These are phyloP conservation scores for Berberis thunbergii DNA, from an alignment of 164 flowering plant species.

Conservation along the genomic window DNA sequence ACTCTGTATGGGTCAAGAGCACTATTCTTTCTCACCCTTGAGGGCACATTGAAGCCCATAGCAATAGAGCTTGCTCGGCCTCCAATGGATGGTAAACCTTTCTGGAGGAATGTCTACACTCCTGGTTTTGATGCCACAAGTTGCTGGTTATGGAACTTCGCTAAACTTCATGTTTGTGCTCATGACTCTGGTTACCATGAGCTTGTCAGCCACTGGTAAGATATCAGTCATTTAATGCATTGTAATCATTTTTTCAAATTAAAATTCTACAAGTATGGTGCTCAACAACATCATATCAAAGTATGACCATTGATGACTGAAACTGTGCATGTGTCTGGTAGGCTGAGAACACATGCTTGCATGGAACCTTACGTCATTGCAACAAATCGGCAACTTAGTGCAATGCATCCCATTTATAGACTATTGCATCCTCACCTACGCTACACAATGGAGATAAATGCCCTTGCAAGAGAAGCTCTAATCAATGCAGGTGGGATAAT, in stretches of 20 bases:
- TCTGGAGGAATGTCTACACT: conserved; percentile 43
- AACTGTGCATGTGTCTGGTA: conserved; percentile 11
- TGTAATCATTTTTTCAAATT: not conserved
- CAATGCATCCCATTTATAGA: conserved; percentile 67
- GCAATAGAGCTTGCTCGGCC: conserved; percentile 73
- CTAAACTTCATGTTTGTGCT: conserved; percentile 56
- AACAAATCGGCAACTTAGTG: conserved; percentile 57
- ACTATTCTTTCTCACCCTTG: conserved; percentile 40
- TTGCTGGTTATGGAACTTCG: conserved; percentile 60
- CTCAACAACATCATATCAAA: not conserved
- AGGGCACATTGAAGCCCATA: conserved; percentile 40
- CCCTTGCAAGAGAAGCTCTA: conserved; percentile 49
- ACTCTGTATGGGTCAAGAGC: conserved; percentile 67
- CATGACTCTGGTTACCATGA: conserved; percentile 67
- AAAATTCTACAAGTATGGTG: not conserved
- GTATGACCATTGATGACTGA: not conserved
- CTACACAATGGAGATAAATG: conserved; percentile 80
- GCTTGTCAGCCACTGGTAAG: conserved; percentile 72
- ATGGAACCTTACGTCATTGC: conserved; percentile 71
- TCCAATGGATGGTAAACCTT: conserved; percentile 24
- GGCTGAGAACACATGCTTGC: conserved; percentile 62
- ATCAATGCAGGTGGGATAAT: conserved; percentile 57
- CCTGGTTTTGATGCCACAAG: conserved; percentile 39
- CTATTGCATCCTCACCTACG: conserved; percentile 61
- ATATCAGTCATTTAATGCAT: not conserved